Evolutionary conservation across 495 filamentous ascomycete species (phyloP).

Genomic region (Penicillium ucsense): DNA sequence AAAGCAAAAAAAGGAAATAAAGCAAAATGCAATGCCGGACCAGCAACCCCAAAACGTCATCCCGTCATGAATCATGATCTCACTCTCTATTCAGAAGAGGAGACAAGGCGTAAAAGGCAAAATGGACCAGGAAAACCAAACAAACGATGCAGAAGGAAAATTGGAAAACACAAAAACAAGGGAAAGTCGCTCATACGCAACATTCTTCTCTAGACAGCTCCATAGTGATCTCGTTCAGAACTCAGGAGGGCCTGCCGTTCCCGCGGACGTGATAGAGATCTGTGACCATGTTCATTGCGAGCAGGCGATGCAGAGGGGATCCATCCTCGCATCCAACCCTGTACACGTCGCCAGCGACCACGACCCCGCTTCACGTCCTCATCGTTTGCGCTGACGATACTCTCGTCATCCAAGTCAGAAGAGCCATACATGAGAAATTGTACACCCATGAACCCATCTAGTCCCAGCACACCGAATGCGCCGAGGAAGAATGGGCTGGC

Average conservation of each 20-base stretch:
- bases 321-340: constrained; percentile 64
- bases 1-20: background rate
- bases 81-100: background rate
- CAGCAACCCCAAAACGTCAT: constrained; percentile 3
- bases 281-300: constrained; percentile 4
- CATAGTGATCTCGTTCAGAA: constrained; percentile 23
- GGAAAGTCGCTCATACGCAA: background rate
- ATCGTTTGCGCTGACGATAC: constrained; percentile 8
- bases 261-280: constrained; percentile 1
- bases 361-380: constrained; percentile 30
- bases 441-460: constrained; percentile 56
- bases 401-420: constrained; percentile 16
- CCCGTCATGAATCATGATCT: constrained; percentile 10
- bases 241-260: constrained; percentile 28
- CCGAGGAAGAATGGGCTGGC: constrained; percentile 64
- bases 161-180: background rate
- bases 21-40: constrained; percentile 1
- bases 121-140: background rate
- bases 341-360: constrained; percentile 45
- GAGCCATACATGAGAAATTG: constrained; percentile 56
- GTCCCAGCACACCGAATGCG: constrained; percentile 55
- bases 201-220: constrained; percentile 20
- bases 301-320: constrained; percentile 39
- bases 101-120: background rate
- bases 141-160: background rate